phyloP scores from a whole-genome alignment of 345 rosid genomes.

The Excoecaria cochinchinensis region DNA sequence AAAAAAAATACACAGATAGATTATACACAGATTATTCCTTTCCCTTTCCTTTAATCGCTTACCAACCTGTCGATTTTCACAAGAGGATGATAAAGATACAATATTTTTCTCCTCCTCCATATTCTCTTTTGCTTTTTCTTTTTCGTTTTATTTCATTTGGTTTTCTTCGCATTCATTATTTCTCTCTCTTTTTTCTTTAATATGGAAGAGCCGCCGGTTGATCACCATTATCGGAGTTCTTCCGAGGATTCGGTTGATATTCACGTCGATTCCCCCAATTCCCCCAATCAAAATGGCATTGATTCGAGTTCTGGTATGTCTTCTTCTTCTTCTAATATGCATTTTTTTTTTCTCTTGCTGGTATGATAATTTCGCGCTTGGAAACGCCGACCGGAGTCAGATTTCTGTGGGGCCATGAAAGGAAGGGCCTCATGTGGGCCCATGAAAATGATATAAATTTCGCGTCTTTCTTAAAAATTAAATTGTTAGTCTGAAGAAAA shows the following conservation, averaged over 20 bases:
- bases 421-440: too few species aligned
- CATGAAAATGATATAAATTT: not conserved
- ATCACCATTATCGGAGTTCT: not conserved
- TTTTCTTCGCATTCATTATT: not conserved
- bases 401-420: not conserved
- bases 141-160: not conserved
- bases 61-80: not conserved
- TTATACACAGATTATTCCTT: too few species aligned
- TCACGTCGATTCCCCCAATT: not conserved
- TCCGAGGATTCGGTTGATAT: slow-evolving; percentile 10
- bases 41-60: not conserved
- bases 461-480: not conserved
- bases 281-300: slow-evolving; percentile 2
- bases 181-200: not conserved
- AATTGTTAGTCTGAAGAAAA: not conserved
- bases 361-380: not conserved
- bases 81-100: not conserved
- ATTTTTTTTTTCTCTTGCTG: not conserved
- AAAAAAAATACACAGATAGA: too few species aligned
- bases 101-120: not conserved
- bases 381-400: not conserved
- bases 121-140: not conserved
- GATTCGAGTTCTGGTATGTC: slow-evolving; percentile 3
- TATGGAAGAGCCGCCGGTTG: slow-evolving; percentile 6
- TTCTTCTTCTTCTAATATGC: not conserved